These are phyloP conservation scores for Solanum pinnatisectum DNA, from an alignment of 257 asterid genomes.

Conservation along the genomic window DNA sequence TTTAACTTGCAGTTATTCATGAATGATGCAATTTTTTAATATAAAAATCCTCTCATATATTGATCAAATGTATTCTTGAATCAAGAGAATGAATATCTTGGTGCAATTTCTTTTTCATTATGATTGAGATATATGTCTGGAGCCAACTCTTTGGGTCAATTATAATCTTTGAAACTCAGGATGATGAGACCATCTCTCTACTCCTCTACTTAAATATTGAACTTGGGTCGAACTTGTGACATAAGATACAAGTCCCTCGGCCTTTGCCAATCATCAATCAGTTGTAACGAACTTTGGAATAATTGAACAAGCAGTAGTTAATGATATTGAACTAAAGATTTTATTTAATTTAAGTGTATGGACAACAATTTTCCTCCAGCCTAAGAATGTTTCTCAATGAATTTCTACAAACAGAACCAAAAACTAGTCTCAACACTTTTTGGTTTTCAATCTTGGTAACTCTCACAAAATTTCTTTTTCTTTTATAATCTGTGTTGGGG, in stretches of 20 bases:
- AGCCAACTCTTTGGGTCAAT: not conserved
- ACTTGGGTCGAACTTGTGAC: not conserved
- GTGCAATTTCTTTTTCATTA: not conserved
- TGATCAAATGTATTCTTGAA: not conserved
- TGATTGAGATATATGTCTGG: not conserved
- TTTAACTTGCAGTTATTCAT: not conserved
- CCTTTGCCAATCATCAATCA: no score
- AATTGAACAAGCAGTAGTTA: no score
- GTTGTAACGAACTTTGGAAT: no score
- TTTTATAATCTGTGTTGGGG: not conserved
- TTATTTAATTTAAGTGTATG: no score
- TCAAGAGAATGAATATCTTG: not conserved
- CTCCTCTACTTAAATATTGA: not conserved
- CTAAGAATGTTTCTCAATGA: not conserved
- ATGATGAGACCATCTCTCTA: not conserved
- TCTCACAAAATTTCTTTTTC: no score
- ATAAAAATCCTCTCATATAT: not conserved
- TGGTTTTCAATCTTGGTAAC: not conserved
- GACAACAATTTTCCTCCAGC: not conserved
- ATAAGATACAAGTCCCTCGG: not conserved
- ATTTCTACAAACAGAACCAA: not conserved
- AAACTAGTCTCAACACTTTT: not conserved
- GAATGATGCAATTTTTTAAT: not conserved
- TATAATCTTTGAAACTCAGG: not conserved
- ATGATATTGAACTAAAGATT: not conserved